Conservation (phyloP, 208 protist species). For the Tritrichomonas foetus region DNA sequence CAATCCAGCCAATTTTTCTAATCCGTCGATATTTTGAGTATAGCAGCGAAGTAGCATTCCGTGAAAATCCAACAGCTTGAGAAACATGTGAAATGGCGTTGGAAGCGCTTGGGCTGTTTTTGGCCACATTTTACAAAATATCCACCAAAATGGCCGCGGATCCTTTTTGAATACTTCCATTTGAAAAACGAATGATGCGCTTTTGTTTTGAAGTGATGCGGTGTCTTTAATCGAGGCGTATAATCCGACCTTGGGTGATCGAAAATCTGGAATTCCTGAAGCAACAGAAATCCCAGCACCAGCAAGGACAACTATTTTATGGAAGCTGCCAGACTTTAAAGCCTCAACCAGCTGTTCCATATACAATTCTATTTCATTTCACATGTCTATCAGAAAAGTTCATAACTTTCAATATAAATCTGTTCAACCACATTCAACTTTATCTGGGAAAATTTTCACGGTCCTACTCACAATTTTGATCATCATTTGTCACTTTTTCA, state of each 20-base stretch:
- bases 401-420: too few relatives aligned
- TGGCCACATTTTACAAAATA: constrained; percentile 15
- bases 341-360: background rate
- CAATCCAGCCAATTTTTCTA: background rate
- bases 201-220: background rate
- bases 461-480: too few relatives aligned
- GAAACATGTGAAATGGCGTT: background rate
- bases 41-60: background rate
- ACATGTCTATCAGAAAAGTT: too few relatives aligned
- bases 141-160: constrained; percentile 34
- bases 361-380: too few relatives aligned
- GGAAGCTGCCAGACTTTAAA: background rate
- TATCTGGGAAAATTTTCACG: too few relatives aligned
- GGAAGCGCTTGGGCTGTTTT: background rate
- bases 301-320: background rate
- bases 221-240: background rate
- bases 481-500: too few relatives aligned
- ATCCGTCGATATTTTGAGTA: constrained; percentile 34
- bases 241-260: background rate
- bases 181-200: constrained; percentile 11
- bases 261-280: constrained; percentile 41
- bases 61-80: background rate
- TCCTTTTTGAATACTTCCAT: constrained; percentile 7
- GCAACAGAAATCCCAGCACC: constrained; percentile 31
- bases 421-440: too few relatives aligned